Evolutionary conservation across 345 rosid genomes (phyloP), one percentile per base, ranked within the genome.

Genomic region (Eucalyptus regnans): DNA sequence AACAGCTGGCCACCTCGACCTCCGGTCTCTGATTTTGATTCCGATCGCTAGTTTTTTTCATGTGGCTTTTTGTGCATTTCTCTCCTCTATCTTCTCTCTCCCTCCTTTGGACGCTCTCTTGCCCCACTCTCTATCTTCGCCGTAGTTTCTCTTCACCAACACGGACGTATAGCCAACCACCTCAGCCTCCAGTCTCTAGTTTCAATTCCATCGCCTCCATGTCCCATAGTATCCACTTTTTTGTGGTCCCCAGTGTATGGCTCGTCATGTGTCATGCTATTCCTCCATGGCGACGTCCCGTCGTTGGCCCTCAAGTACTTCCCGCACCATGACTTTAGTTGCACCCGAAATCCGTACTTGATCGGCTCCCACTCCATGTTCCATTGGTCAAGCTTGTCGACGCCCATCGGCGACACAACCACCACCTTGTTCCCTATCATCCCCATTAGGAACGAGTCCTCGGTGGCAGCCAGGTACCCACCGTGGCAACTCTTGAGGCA

Each of bases 281-380:
- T 96, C 68, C 99, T 93, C 99, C 99, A 97, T 81, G 98, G 98
- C 62, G 95, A 97, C 4, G 94, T 93, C 89, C 98, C 98, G 1
- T 98, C 99, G 94, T 97, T 97, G 9, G 92, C 99, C 22, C 98
- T 92, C 89, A 97, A 54, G 86, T 91, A 95, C 86, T 92, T 96
- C 22, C 99, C 96, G 50, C 95, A 95, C 96, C 97, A 94, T 6
- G 94, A 91, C 79, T 90, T 94, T 12, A 97, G 86, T 90, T 91
- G 92, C 64, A 94, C 90, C 90, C 94, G 95, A 88, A 94, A 95
- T 50, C 96, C 54, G 87, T 80, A 76, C 22, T 71, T 88, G 12
- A 88, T 10, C 13, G 92, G 94, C 87, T 90, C 92, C 92, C 93
- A 97, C 90, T 97, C 95, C 12, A 93, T 90, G 27, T 91, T 92